These are phyloP conservation scores for Suillus variegatus DNA, from an alignment of 768 basidiomycete species.

Conservation along the genomic window DNA sequence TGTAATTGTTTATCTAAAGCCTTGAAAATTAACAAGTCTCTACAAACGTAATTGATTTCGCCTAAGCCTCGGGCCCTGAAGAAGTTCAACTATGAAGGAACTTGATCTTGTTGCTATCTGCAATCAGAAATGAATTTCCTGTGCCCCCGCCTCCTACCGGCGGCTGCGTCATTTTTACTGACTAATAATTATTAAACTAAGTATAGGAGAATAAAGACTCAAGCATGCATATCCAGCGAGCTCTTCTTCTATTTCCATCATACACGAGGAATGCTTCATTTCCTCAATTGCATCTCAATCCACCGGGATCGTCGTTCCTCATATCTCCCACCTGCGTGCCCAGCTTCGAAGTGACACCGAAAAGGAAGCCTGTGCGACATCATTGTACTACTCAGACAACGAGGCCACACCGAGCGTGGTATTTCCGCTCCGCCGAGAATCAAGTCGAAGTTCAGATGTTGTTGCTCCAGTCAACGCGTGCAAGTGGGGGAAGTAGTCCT, in stretches of 20 bases:
- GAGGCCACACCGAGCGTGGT: constrained; percentile 21
- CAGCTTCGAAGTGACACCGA: constrained; percentile 8
- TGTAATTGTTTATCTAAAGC: constrained; percentile 25
- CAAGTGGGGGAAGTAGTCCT: constrained; percentile 8
- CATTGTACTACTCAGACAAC: constrained; percentile 15
- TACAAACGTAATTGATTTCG: constrained; percentile 18
- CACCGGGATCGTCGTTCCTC: constrained; percentile 22
- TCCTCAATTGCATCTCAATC: neutral
- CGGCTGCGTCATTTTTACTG: neutral
- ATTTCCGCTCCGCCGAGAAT: constrained; percentile 30
- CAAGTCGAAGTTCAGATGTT: constrained; percentile 1
- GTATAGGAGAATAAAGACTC: constrained; percentile 2
- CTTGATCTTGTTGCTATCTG: constrained; percentile 8
- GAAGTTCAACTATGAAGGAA: constrained; percentile 8
- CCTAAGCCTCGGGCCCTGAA: constrained; percentile 5
- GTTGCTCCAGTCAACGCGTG: constrained; percentile 8
- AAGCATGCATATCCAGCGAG: constrained; percentile 1
- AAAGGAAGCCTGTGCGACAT: constrained; percentile 25
- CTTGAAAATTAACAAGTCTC: constrained; percentile 26
- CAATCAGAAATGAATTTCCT: constrained; percentile 3
- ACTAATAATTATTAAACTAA: neutral
- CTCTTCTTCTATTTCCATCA: constrained; percentile 1
- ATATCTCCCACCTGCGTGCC: constrained; percentile 16
- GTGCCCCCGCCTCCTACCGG: neutral
- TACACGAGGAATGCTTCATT: constrained; percentile 7